phyloP scores from a whole-genome alignment of 2,329 filamentous ascomycete genomes.

The Catunica adiposa region DNA sequence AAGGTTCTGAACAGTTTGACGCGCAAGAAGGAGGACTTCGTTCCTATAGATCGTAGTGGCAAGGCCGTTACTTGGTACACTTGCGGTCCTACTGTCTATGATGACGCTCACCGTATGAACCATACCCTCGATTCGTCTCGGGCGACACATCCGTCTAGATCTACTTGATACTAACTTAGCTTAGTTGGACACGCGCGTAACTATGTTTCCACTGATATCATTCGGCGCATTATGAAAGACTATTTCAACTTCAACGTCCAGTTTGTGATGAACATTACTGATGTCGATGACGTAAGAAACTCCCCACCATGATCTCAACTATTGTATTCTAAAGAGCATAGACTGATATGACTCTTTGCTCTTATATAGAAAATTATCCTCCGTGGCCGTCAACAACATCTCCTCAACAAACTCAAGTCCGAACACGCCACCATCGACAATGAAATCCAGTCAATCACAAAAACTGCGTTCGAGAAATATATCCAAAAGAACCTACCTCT shows the following conservation, averaged over 20 bases:
- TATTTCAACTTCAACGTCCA: slow-evolving; percentile 71
- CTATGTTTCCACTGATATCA: slow-evolving; percentile 81
- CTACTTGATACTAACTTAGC: not conserved
- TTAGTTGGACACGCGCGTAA: slow-evolving; percentile 63
- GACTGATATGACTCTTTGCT: slow-evolving; percentile 3
- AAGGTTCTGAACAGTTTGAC: slow-evolving; percentile 15
- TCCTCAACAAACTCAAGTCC: slow-evolving; percentile 39
- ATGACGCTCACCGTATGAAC: slow-evolving; percentile 46
- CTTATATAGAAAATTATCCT: slow-evolving; percentile 33
- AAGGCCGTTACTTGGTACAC: slow-evolving; percentile 36
- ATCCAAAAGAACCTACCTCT: slow-evolving; percentile 38
- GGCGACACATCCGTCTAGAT: not conserved
- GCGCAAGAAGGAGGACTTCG: slow-evolving; percentile 14
- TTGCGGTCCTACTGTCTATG: slow-evolving; percentile 76
- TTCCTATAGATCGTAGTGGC: slow-evolving; percentile 14
- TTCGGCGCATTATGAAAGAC: slow-evolving; percentile 64
- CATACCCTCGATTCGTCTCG: not conserved
- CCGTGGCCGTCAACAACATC: slow-evolving; percentile 56
- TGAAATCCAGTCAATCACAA: slow-evolving; percentile 8
- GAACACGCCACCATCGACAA: slow-evolving; percentile 12
- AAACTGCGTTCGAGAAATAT: slow-evolving; percentile 37
- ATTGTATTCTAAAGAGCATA: not conserved
- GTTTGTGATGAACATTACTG: slow-evolving; percentile 90
- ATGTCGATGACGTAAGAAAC: slow-evolving; percentile 48
- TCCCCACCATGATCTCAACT: not conserved